Evolutionary conservation across 2,329 filamentous ascomycete species (phyloP).

Genomic region (Coniochaeta ligniaria): DNA sequence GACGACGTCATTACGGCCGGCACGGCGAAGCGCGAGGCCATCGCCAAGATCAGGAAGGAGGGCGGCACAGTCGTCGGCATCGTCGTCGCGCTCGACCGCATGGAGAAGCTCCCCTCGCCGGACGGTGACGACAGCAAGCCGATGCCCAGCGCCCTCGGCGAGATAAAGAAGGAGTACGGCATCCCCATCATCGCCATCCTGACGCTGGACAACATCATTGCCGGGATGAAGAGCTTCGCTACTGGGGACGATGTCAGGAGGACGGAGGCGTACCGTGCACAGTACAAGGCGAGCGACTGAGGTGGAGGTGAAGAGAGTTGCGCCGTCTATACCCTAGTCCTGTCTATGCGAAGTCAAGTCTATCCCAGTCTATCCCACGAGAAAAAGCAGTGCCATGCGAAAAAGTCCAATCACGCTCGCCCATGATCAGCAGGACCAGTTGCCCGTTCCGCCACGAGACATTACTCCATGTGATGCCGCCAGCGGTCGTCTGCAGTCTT

Average conservation of each 20-base stretch:
- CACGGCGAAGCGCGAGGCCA: constrained; percentile 87
- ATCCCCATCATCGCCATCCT: constrained; percentile 80
- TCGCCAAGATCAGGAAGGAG: constrained; percentile 78
- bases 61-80: constrained; percentile 83
- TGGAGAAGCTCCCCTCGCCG: constrained; percentile 68
- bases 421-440: background rate
- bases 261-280: constrained; percentile 66
- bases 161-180: constrained; percentile 74
- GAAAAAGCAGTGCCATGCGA: background rate
- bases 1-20: constrained; percentile 97
- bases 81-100: constrained; percentile 79
- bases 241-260: constrained; percentile 55
- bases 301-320: background rate
- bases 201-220: constrained; percentile 76
- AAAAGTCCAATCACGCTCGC: background rate
- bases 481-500: background rate
- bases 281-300: constrained; percentile 55
- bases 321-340: background rate
- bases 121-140: constrained; percentile 60
- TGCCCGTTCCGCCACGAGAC: no score
- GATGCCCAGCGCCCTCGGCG: constrained; percentile 75
- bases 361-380: background rate
- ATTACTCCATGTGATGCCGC: background rate
- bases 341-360: constrained; percentile 2
- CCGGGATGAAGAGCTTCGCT: constrained; percentile 55